A percentile compares a stretch with the other conserved stretches of the same genome.
These are phyloP conservation scores for Tricholoma saponaceum DNA, from an alignment of 768 basidiomycete species.

Conservation along the genomic window DNA sequence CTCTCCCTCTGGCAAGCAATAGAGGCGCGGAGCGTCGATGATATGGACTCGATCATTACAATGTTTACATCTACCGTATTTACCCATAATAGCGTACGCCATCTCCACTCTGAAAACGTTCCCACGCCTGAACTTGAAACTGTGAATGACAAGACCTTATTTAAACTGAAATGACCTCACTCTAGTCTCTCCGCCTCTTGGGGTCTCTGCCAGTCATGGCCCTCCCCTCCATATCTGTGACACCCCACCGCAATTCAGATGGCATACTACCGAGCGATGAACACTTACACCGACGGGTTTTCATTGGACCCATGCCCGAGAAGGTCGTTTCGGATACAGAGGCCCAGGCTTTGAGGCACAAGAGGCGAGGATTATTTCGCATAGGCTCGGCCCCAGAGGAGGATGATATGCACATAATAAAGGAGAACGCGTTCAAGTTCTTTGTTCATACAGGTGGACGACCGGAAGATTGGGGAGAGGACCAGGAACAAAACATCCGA, in stretches of 20 bases:
- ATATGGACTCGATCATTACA: background rate
- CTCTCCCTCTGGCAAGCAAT: slow-evolving; percentile 2
- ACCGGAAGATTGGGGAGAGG: slow-evolving; percentile 62
- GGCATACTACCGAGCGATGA: slow-evolving; percentile 5
- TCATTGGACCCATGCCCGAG: slow-evolving; percentile 77
- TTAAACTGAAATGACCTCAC: background rate
- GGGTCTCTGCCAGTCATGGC: background rate
- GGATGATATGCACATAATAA: slow-evolving; percentile 45
- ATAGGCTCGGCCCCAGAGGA: slow-evolving; percentile 21
- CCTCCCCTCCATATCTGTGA: slow-evolving; percentile 16
- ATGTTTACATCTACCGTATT: background rate
- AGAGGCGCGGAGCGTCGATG: background rate
- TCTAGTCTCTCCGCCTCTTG: background rate
- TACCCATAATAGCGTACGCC: background rate
- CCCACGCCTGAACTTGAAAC: too few species aligned
- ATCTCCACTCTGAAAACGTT: too few species aligned
- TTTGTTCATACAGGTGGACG: slow-evolving; percentile 64
- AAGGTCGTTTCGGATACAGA: slow-evolving; percentile 43
- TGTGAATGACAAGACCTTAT: background rate
- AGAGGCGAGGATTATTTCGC: slow-evolving; percentile 21
- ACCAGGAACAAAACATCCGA: slow-evolving; percentile 42
- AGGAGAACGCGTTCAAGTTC: slow-evolving; percentile 57
- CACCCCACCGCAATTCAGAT: slow-evolving; percentile 2
- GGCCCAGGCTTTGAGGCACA: slow-evolving; percentile 22
- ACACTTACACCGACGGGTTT: slow-evolving; percentile 50